Evolutionary conservation across 2,329 filamentous ascomycete species (phyloP).

Genomic region (Colletotrichum phormii): DNA sequence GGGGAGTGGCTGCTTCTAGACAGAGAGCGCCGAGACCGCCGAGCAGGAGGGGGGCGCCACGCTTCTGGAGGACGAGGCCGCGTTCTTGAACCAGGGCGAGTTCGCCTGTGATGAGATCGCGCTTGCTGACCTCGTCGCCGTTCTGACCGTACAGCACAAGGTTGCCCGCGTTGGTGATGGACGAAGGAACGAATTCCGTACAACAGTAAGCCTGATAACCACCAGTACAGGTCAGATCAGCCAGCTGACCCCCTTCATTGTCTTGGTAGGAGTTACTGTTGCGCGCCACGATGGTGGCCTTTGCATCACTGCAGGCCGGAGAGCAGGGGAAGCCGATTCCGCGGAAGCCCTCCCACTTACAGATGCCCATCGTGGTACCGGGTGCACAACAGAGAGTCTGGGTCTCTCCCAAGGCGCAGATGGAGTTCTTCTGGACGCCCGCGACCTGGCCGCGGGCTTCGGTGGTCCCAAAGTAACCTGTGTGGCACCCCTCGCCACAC

Average conservation of each 20-base stretch:
- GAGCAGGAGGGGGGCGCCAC: too few species aligned
- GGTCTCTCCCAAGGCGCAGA: neutral
- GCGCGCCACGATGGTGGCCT: conserved; percentile 43
- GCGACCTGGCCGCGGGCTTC: neutral
- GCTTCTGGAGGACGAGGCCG: neutral
- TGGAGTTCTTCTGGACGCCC: neutral
- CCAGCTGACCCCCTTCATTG: neutral
- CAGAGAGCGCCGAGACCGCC: too few species aligned
- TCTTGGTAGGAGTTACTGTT: conserved; percentile 25
- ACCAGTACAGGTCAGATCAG: neutral
- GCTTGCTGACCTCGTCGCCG: neutral
- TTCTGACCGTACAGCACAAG: neutral
- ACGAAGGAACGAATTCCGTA: neutral
- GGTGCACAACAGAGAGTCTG: conserved; percentile 43
- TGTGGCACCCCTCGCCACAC: neutral
- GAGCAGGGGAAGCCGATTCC: conserved; percentile 43
- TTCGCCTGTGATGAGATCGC: neutral
- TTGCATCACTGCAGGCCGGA: conserved; percentile 42
- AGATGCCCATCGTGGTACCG: conserved; percentile 39
- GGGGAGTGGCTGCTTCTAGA: too few species aligned
- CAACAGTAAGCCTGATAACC: neutral
- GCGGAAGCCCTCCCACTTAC: conserved; percentile 42
- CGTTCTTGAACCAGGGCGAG: neutral
- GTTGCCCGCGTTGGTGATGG: neutral
- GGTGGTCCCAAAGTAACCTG: neutral